Evolutionary conservation across 768 basidiomycete genomes (phyloP), one percentile per base, ranked within the genome.

Genomic region (Scleroderma bovista): DNA sequence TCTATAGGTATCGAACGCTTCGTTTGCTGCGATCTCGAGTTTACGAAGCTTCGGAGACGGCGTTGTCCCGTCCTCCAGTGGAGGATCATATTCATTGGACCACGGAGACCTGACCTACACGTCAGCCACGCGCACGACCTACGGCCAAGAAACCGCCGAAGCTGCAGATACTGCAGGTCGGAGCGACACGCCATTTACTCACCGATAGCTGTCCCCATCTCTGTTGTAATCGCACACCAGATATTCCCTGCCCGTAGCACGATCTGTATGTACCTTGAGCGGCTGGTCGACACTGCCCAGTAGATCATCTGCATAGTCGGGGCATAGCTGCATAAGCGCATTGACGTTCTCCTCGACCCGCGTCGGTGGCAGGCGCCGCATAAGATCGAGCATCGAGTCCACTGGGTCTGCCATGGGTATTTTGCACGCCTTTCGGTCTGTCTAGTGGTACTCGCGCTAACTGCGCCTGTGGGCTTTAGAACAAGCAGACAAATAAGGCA

Each of bases 1-100:
- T 22, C 94, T 83, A 68, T 99, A 99, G 2, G 92, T 93, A 64
- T 96, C 93, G 61, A 99, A 98, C 10, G 93, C 94, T 54, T 95
- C 91, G 61, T 98, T 98, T 32, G 94, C 91, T 10, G 88, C 74
- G 50, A 93, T 84, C 67, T 99, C 96, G 22, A 99, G 75, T 62
- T 93, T 88, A 50, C 96, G 81, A 51, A 98, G 78, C 62, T 85
- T 89, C 16, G 84, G 70, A 8, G 86, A 83, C 1, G 96, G 96
- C 2, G 80, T 72, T 3, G 94, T 93, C 2, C 92, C 95, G 55
- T 95, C 91, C 17, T 93, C 86, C 40, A 93, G 67, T 2, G 87
- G 87, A 20, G 93, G 90, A 54, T 93, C 86, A 63, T 98, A 99
- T 63, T 89, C 86, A 65, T 98, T 99, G 20, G 94, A 93, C 94